Percentiles rank a stretch among this genome's conserved stretches.
phyloP scores from a whole-genome alignment of 2,329 filamentous ascomycete species.

The Claviceps pusilla region DNA sequence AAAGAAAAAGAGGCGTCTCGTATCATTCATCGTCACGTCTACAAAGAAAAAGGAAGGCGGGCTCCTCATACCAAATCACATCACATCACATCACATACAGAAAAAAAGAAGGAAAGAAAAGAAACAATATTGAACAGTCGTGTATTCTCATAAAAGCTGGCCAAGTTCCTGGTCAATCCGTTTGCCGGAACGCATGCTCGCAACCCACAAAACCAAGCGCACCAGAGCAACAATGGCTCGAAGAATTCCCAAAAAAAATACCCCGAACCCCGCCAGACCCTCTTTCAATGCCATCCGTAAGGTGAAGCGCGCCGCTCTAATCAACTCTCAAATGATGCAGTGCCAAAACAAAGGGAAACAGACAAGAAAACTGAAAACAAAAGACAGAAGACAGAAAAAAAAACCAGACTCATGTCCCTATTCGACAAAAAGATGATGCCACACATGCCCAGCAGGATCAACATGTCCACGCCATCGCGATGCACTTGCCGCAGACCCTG shows the following conservation, averaged over 20 bases:
- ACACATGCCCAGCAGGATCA: constrained; percentile 5
- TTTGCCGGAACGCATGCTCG: constrained; percentile 19
- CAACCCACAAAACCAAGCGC: constrained; percentile 10
- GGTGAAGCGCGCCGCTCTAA: constrained; percentile 9
- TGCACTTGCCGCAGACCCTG: not conserved
- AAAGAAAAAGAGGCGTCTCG: no score
- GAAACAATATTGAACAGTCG: constrained; percentile 9
- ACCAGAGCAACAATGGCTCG: constrained; percentile 21
- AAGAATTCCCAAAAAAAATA: constrained; percentile 15
- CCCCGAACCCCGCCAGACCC: constrained; percentile 16
- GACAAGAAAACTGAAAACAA: not conserved
- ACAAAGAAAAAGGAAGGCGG: no score
- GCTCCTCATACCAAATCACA: no score
- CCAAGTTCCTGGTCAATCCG: constrained; percentile 12
- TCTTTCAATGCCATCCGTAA: constrained; percentile 20
- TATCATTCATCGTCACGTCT: no score
- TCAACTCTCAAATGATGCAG: constrained; percentile 18
- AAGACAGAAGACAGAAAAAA: constrained; percentile 1
- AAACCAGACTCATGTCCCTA: constrained; percentile 5
- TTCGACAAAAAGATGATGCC: constrained; percentile 8
- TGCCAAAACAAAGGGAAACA: constrained; percentile 5
- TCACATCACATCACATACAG: no score
- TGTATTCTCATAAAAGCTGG: constrained; percentile 24
- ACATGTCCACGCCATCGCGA: constrained; percentile 5
- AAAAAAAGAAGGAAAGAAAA: no score